Evolutionary conservation across 176 grass and related monocot genomes (phyloP), one percentile per base, ranked within the genome.

Genomic region (Carex myosuroides): DNA sequence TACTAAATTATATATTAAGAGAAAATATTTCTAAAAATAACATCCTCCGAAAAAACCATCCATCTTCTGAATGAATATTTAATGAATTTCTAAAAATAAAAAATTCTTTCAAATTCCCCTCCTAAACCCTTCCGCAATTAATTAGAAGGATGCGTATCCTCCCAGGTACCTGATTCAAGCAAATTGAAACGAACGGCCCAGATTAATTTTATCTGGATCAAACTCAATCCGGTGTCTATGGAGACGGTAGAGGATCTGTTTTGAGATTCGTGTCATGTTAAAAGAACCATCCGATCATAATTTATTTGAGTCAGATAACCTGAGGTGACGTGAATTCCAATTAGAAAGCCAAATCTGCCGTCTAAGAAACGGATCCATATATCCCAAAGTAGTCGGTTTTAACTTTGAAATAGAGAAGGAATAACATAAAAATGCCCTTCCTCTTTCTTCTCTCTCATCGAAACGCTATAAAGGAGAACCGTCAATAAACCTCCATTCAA

Each of bases 111-210:
- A 10, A 6, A n/a, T 35, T 57, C 6, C 44, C 10, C 21, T 54
- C 74, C 11, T 55, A 79, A 79, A 79, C 12, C 48, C 13, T 59
- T 46, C 75, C 75, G 12, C 50, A 79, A 79, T 79, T 79, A 79
- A 79, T 79, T 79, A n/a, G 48, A 10, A 79, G 26, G 26, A 26
- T 26, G 0, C 26, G 1, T 26, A 26, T 26, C 0, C 26, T 26
- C 26, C 26, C 26, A 26, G 26, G 26, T 26, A 26, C 26, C 26
- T 26, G 26, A 26, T 0, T 26, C 26, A 26, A 26, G 26, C 1
- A 26, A 26, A 26, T 26, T 26, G 26, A 26, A 26, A 26, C 26
- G 26, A 0, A 26, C 1, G 26, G 1, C 1, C 1, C 26, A 26
- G 26, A 26, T 26, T 26, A 26, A 26, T 26, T 1, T 0, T 0